Percentiles rank a stretch among this genome's conserved stretches.
Conservation (phyloP, 768 basidiomycete genomes). For the Boletus patriciae region DNA sequence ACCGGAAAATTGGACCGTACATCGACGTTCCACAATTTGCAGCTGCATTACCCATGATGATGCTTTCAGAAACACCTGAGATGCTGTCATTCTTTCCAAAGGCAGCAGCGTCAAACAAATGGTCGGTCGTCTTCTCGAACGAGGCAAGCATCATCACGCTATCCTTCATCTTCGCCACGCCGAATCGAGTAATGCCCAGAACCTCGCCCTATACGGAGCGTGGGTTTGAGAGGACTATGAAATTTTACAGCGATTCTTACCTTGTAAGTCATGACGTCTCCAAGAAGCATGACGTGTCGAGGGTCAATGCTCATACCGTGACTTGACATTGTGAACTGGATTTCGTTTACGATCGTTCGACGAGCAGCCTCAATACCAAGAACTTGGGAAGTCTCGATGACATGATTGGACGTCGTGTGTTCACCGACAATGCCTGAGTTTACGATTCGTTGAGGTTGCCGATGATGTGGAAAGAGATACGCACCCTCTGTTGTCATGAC, state of each 20-base stretch:
- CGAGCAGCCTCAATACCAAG: constrained; percentile 98
- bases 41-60: constrained; percentile 98
- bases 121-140: constrained; percentile 99
- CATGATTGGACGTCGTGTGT: constrained; percentile 92
- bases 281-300: constrained; percentile 96
- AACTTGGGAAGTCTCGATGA: constrained; percentile 93
- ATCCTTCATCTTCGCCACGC: constrained; percentile 99
- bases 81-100: constrained; percentile 95
- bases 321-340: constrained; percentile 94
- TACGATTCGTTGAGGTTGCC: not conserved
- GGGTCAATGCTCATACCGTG: constrained; percentile 99
- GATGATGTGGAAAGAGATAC: constrained; percentile 9
- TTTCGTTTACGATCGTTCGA: constrained; percentile 92
- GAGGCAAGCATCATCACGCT: constrained; percentile 98
- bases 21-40: constrained; percentile 93
- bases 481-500: constrained; percentile 97
- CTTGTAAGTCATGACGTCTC: constrained; percentile 99
- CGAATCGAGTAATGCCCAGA: constrained; percentile 96
- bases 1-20: constrained; percentile 45
- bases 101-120: constrained; percentile 95
- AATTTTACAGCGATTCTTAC: constrained; percentile 36
- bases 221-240: not conserved
- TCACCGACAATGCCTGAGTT: constrained; percentile 83
- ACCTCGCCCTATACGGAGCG: constrained; percentile 77
- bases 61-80: constrained; percentile 97